Base-by-base conservation (phyloP, 768 basidiomycete species). In the Suillus placidus region DNA sequence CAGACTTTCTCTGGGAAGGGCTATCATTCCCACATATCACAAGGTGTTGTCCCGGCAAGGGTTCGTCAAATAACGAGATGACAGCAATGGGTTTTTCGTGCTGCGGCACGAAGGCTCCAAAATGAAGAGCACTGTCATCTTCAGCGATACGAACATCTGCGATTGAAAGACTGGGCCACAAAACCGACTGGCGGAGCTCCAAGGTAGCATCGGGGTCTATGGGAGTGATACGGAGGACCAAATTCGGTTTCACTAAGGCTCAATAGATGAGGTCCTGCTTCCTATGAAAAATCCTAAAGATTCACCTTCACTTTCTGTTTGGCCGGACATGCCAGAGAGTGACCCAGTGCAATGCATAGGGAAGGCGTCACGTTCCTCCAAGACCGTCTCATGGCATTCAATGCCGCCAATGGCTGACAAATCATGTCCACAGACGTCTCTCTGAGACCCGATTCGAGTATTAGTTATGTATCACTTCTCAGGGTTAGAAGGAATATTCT, bases 61-160 rank as follows among this genome's bases (percentile, higher is more conserved):
- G 67, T 65, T 85, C 84, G 49, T 77, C 68, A 74, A 89, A 88
- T 35, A 87, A 72, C 30, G 87, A 89, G 63, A 87, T 83, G 63
- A 88, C 84, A 54, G 84, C 83, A 60, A 86, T 76, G 26, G 84
- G 82, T 20, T 73, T 66, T 51, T 73, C 74, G 54, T 63, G 68
- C 58, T 64, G 63, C 55, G 76, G 69, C 10, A 85, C 60, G 74
- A 90, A 88, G 2, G 85, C 84, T 57, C 87, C 88, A 68, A 82
- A 82, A 77, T 88, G 88, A 67, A 79, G 65, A 12, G 84, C 87
- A 23, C 68, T 62, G 43, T 79, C 72, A 68, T 89, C 87, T 67
- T 87, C 86, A 14, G 85, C 81, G 3, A 88, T 79, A 64, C 71
- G 77, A 55, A 88, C 83, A 64, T 84, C 77, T 63, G 82, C 78